Percentiles rank a stretch among this genome's conserved stretches.
Conservation (phyloP, 2,329 filamentous ascomycete genomes). For the Fusarium mexicanum region DNA sequence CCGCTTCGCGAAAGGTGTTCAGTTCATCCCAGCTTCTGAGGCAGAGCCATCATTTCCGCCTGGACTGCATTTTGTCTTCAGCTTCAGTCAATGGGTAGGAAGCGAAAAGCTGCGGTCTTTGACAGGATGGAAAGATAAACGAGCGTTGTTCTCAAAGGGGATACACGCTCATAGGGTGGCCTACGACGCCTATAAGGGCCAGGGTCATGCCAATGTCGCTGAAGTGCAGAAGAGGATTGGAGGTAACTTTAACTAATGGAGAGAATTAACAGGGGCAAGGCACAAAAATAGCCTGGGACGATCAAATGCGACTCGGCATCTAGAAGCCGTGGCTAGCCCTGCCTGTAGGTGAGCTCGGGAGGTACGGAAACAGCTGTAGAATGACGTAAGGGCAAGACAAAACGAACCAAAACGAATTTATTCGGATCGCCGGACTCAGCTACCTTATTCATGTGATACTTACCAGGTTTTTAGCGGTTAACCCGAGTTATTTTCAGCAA, state of each 20-base stretch:
- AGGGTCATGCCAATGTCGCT: slow-evolving; percentile 22
- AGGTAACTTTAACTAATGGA: neutral
- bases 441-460: neutral
- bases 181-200: slow-evolving; percentile 47
- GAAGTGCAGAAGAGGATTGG: slow-evolving; percentile 21
- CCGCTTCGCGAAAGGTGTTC: slow-evolving; percentile 45
- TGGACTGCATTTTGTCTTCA: slow-evolving; percentile 43
- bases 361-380: neutral
- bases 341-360: neutral
- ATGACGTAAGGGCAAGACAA: neutral
- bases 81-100: slow-evolving; percentile 55
- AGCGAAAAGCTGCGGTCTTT: slow-evolving; percentile 53
- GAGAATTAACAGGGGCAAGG: neutral
- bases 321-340: neutral
- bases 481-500: neutral
- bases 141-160: slow-evolving; percentile 50
- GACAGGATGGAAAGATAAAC: slow-evolving; percentile 53
- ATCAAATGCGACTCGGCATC: neutral
- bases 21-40: slow-evolving; percentile 37
- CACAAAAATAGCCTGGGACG: neutral
- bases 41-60: slow-evolving; percentile 29
- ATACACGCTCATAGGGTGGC: slow-evolving; percentile 50
- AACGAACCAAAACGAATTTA: neutral
- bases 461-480: neutral
- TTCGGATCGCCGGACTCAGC: neutral